Conservation (phyloP, 805 yeast species). For the Saccharomycopsis babjevae region DNA sequence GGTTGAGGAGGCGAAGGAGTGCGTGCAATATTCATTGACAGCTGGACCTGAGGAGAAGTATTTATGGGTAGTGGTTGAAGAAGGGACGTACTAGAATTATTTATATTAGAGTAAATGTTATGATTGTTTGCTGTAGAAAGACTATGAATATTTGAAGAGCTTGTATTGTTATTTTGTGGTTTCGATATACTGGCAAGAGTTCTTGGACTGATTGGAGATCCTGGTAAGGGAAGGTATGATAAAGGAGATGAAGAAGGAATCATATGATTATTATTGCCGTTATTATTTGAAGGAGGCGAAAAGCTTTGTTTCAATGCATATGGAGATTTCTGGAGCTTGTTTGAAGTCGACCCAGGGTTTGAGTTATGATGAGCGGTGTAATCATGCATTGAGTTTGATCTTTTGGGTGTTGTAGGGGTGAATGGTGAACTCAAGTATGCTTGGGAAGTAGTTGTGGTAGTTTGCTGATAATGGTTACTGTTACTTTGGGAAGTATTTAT, state of each 20-base stretch:
- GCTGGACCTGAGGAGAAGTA: not conserved
- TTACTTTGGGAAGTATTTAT: not conserved
- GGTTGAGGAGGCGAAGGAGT: not conserved
- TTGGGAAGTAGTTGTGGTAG: not conserved
- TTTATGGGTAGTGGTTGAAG: not conserved
- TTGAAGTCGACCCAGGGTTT: not conserved
- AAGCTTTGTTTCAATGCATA: not conserved
- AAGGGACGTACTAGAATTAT: not conserved
- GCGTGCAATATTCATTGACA: not conserved
- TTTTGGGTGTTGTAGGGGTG: conserved; percentile 10
- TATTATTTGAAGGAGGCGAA: not conserved
- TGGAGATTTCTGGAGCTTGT: not conserved
- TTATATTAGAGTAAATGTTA: not conserved
- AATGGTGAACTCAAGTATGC: not conserved
- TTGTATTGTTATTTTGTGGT: not conserved
- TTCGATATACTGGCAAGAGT: not conserved
- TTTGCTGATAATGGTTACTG: not conserved
- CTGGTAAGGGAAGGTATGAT: not conserved
- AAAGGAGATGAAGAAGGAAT: not conserved
- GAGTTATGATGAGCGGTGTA: not conserved
- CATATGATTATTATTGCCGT: not conserved
- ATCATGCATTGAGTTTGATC: not conserved
- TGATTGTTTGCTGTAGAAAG: not conserved
- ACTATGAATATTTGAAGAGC: not conserved
- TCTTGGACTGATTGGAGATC: not conserved